Percentiles rank a stretch among this genome's conserved stretches.
These are phyloP conservation scores for Periglandula ipomoeae DNA, from an alignment of 2,329 filamentous ascomycete species.

Conservation along the genomic window DNA sequence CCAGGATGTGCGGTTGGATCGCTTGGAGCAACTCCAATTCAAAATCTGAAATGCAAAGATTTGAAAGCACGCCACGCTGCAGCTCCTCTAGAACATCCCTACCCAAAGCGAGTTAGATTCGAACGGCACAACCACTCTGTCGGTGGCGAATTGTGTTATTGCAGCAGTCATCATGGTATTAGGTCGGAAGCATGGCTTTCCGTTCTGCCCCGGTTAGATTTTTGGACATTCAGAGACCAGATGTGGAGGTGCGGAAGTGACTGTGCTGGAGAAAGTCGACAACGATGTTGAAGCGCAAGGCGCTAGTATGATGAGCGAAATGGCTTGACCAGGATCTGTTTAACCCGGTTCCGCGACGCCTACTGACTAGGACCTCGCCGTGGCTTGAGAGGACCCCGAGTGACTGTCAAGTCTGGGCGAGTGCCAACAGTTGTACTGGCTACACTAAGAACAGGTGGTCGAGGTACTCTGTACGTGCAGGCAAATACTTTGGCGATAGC, in stretches of 20 bases:
- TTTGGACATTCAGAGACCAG: too few species aligned
- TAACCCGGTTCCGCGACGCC: not conserved
- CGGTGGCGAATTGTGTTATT: constrained; percentile 5
- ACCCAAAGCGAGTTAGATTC: not conserved
- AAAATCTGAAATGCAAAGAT: too few species aligned
- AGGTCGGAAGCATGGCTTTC: not conserved
- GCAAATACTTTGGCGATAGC: not conserved
- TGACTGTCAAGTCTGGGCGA: too few species aligned
- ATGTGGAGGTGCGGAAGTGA: too few species aligned
- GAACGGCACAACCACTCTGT: constrained; percentile 7
- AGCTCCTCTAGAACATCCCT: not conserved
- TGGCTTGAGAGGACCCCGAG: too few species aligned
- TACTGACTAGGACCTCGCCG: too few species aligned
- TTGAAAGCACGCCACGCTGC: too few species aligned
- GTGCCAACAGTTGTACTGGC: too few species aligned
- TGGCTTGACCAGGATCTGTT: not conserved
- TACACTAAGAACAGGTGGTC: too few species aligned
- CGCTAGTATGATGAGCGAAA: not conserved
- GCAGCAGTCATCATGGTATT: not conserved
- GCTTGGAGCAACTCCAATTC: too few species aligned
- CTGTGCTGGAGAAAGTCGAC: not conserved
- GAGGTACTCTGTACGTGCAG: not conserved
- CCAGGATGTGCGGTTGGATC: too few species aligned
- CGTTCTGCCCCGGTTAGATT: not conserved
- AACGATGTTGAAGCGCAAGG: too few species aligned